Evolutionary conservation across 129 eudicot genomes (phyloP).

Genomic region (Flaveria bidentis): DNA sequence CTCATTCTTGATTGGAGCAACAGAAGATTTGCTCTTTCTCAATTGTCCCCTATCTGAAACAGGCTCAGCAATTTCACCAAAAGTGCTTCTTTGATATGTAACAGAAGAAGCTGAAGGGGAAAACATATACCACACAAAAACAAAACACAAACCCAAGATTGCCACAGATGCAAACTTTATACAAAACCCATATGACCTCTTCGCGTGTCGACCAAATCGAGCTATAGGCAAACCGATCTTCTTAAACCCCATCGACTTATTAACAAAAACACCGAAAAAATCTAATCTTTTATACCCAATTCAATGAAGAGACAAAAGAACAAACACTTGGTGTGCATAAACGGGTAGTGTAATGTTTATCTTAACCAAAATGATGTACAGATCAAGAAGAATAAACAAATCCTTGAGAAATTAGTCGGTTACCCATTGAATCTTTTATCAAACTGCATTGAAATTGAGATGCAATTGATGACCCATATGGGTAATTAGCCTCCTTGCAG

Average conservation of each 20-base stretch:
- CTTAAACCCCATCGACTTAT: slow-evolving; percentile 32
- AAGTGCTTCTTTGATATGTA: slow-evolving; percentile 71
- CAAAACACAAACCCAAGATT: slow-evolving; percentile 82
- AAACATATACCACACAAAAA: slow-evolving; percentile 80
- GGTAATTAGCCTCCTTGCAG: slow-evolving; percentile 1
- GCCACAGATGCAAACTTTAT: slow-evolving; percentile 69
- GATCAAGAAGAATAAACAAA: slow-evolving; percentile 34
- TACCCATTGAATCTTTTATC: slow-evolving; percentile 17
- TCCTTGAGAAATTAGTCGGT: slow-evolving; percentile 3
- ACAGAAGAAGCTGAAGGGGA: slow-evolving; percentile 73
- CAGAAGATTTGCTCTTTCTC: slow-evolving; percentile 20
- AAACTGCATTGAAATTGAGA: slow-evolving; percentile 26
- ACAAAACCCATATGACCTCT: slow-evolving; percentile 68
- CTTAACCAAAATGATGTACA: slow-evolving; percentile 13
- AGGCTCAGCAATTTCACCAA: slow-evolving; percentile 81
- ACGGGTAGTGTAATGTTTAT: background rate
- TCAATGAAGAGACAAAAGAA: slow-evolving; percentile 6
- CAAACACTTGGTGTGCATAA: slow-evolving; percentile 32
- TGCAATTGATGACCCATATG: slow-evolving; percentile 13
- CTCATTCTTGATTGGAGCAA: slow-evolving; percentile 30
- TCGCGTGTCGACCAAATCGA: slow-evolving; percentile 71
- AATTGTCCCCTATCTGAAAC: slow-evolving; percentile 40
- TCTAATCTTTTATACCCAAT: background rate
- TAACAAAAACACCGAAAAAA: background rate
- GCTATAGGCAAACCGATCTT: slow-evolving; percentile 60